These are phyloP conservation scores for Phytophthora tubulina DNA, from an alignment of 352 stramenopile genomes.

Conservation along the genomic window DNA sequence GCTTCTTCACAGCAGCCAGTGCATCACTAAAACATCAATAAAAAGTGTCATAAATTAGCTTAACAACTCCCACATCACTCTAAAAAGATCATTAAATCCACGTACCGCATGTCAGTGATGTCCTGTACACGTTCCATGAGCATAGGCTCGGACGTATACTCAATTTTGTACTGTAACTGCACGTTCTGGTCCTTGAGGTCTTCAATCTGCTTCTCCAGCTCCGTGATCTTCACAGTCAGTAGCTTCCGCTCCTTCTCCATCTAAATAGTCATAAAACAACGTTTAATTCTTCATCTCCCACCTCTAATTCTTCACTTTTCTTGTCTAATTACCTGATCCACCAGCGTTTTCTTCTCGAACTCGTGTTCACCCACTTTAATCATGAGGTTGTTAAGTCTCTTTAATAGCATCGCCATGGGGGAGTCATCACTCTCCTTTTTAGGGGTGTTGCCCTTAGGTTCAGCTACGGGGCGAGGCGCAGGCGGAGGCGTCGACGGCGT, in stretches of 20 bases:
- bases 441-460: conserved; percentile 30
- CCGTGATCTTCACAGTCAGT: conserved; percentile 48
- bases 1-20: conserved; percentile 70
- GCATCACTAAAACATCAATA: conserved; percentile 50
- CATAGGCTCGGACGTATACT: conserved; percentile 87
- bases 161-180: conserved; percentile 87
- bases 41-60: background rate
- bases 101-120: conserved; percentile 76
- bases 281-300: background rate
- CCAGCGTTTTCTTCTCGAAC: conserved; percentile 89
- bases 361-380: conserved; percentile 87
- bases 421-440: conserved; percentile 44
- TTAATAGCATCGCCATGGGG: conserved; percentile 81
- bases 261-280: conserved; percentile 32
- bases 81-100: background rate
- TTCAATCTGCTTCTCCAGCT: conserved; percentile 69
- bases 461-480: background rate
- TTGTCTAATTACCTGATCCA: conserved; percentile 55
- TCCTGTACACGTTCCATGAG: conserved; percentile 84
- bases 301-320: background rate
- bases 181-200: conserved; percentile 85
- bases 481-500: conserved; percentile 40
- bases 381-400: conserved; percentile 86
- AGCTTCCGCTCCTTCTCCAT: conserved; percentile 84
- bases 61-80: too few species aligned